Base-by-base conservation (phyloP, 2,329 filamentous ascomycete species). In the Phaeosphaeriaceae sp. region DNA sequence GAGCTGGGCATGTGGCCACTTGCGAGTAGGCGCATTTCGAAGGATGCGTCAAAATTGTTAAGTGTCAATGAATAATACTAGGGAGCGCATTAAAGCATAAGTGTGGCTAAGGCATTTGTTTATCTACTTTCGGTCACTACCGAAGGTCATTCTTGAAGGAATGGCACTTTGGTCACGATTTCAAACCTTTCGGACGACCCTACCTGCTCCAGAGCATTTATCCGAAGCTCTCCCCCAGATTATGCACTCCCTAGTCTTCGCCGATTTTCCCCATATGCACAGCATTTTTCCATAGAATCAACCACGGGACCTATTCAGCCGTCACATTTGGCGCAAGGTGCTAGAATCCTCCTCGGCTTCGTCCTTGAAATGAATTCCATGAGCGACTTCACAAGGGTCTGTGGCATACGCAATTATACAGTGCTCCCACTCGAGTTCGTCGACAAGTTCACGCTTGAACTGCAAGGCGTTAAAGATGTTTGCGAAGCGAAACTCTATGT, bases 401-500 rank as follows among this genome's bases (percentile, higher is more conserved):
- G 67, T 46, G 2, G 66, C 73, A 51, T 74, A 79, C 15, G 63
- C 54, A 42, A 80, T 68, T 16, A 68, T 75, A 63, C 77, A 79
- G 15, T 73, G 70, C 53, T 80, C 76, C 75, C 76, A 81, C 2
- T 77, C 73, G 18, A 75, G 64, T 32, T 77, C 67, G 15, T 71
- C 67, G 35, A 66, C 47, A 11, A 81, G 63, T 18, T 65, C 48
- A 2, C 67, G 64, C 46, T 73, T 75, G 69, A 82, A 81, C 16
- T 66, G 67, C 13, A 78, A 70, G 0, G 79, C 78, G 44, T 80
- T 66, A 18, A 71, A 67, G 48, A 81, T 77, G 52, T 71, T 77
- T 35, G 68, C 72, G 61, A 82, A 81, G 7, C 78, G 76, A 58
- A 81, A 80, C 23, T 74, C 67, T n/a, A 79, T 72, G 26, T 68